Conservation (phyloP, 192 early-diverging fungal species). For the Podila epigama region DNA sequence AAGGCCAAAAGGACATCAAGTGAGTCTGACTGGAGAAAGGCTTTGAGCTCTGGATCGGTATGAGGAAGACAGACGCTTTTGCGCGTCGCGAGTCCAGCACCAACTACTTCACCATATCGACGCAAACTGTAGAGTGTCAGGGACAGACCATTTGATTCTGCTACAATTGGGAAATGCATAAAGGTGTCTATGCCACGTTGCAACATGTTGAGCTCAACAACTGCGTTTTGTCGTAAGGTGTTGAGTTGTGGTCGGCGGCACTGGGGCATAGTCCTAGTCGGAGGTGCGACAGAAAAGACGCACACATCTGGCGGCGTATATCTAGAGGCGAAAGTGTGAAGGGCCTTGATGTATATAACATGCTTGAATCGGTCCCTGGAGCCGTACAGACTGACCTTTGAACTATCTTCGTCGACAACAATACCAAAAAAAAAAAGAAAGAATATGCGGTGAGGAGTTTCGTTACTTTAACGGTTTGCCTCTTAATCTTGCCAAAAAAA, state of each 20-base stretch:
- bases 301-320: too few species aligned
- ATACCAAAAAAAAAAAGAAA: too few species aligned
- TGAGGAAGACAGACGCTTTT: background rate
- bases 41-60: background rate
- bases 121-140: background rate
- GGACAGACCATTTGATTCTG: background rate
- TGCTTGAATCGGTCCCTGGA: too few species aligned
- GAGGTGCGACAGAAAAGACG: too few species aligned
- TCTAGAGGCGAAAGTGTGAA: too few species aligned
- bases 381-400: too few species aligned
- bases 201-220: background rate
- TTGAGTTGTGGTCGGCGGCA: background rate
- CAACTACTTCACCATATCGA: background rate
- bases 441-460: too few species aligned
- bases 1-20: background rate
- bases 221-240: background rate
- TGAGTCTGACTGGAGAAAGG: background rate
- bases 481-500: too few species aligned
- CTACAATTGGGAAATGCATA: background rate
- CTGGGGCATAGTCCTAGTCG: too few species aligned
- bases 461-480: too few species aligned
- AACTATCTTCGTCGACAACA: too few species aligned
- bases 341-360: too few species aligned
- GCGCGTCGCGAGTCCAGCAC: background rate
- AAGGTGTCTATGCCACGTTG: background rate